phyloP scores from a whole-genome alignment of 2,329 filamentous ascomycete species.

The Verticillium nubilum region DNA sequence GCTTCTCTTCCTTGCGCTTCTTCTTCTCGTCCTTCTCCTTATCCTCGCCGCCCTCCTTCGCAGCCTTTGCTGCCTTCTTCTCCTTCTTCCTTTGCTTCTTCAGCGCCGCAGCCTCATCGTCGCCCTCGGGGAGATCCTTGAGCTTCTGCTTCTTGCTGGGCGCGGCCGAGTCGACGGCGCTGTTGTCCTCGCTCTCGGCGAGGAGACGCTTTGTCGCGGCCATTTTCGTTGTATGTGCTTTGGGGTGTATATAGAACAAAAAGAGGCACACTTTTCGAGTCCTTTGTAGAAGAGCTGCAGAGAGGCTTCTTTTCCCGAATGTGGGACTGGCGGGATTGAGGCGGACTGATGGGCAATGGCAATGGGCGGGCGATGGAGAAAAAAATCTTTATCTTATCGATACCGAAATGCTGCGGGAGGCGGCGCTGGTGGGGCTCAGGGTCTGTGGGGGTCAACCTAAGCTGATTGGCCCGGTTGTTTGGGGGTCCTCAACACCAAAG shows the following conservation, averaged over 20 bases:
- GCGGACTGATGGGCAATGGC: not conserved
- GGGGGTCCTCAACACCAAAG: not conserved
- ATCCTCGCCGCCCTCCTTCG: slow-evolving; percentile 28
- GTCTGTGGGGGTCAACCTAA: not conserved
- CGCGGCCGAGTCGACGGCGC: not conserved
- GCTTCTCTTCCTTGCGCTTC: slow-evolving; percentile 20
- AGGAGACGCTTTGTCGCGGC: not conserved
- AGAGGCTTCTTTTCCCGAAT: not conserved
- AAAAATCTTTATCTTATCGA: slow-evolving; percentile 24
- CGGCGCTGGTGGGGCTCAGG: not conserved
- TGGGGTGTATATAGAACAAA: not conserved
- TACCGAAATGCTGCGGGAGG: slow-evolving; percentile 10
- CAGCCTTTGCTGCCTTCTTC: slow-evolving; percentile 35
- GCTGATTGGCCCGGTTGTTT: not conserved
- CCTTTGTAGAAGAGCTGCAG: not conserved
- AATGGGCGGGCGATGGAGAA: not conserved
- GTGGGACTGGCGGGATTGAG: not conserved
- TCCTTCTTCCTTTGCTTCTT: slow-evolving; percentile 35
- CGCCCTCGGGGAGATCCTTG: not conserved
- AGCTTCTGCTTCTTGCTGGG: slow-evolving; percentile 1
- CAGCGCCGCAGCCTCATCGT: slow-evolving; percentile 7
- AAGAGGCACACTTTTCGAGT: not conserved
- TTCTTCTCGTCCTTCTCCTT: slow-evolving; percentile 18
- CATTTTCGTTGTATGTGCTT: not conserved
- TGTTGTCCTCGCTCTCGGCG: not conserved